Evolutionary conservation across 495 filamentous ascomycete genomes (phyloP).

Genomic region (Penicillium verhagenii): DNA sequence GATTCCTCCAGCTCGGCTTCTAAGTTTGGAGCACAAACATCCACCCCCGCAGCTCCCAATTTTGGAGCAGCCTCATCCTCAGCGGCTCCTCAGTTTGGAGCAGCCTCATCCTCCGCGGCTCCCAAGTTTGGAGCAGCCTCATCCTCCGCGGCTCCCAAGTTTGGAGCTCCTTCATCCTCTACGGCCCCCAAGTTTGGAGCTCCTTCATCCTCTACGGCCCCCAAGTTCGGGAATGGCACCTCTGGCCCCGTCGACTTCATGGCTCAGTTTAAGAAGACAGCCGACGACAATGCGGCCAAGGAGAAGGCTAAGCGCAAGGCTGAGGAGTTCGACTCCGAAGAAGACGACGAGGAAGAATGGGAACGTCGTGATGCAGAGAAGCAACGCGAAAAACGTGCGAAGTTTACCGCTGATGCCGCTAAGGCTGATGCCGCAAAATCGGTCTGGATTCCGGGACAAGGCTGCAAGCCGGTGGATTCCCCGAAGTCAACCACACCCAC

Average conservation of each 20-base stretch:
- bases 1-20: background rate
- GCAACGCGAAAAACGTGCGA: constrained; percentile 44
- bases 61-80: background rate
- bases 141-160: background rate
- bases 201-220: constrained; percentile 20
- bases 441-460: constrained; percentile 43
- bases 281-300: constrained; percentile 34
- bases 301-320: constrained; percentile 53
- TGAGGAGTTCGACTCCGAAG: constrained; percentile 56
- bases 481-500: background rate
- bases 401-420: constrained; percentile 27
- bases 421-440: constrained; percentile 21
- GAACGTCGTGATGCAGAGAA: constrained; percentile 45
- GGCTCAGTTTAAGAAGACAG: constrained; percentile 37
- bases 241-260: constrained; percentile 31
- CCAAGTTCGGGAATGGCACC: constrained; percentile 32
- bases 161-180: background rate
- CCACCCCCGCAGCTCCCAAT: background rate
- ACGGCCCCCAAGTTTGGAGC: background rate
- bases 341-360: constrained; percentile 53
- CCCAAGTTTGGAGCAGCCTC: constrained; percentile 34
- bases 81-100: constrained; percentile 34
- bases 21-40: background rate
- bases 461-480: constrained; percentile 38
- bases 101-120: constrained; percentile 17